A percentile compares a stretch with the other conserved stretches of the same genome.
Conservation (phyloP, 768 basidiomycete species). For the Hypholoma sublateritium region DNA sequence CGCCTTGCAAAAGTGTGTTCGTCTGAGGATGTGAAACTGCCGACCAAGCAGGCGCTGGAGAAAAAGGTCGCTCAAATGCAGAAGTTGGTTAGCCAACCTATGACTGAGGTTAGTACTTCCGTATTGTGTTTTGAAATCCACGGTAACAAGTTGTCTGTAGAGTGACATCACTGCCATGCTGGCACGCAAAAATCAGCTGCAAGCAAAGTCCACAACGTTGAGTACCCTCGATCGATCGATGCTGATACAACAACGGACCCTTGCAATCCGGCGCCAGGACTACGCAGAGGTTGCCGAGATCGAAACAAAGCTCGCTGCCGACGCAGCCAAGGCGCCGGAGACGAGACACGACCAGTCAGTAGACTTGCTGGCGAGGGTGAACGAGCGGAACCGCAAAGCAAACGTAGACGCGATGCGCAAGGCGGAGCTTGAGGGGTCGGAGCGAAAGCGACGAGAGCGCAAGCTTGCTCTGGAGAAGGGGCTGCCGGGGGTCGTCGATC, state of each 20-base stretch:
- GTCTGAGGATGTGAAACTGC: conserved; percentile 60
- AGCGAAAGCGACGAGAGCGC: conserved; percentile 70
- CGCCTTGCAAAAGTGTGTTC: conserved; percentile 47
- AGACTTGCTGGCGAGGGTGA: conserved; percentile 74
- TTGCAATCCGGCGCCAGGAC: conserved; percentile 78
- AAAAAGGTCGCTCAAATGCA: conserved; percentile 65
- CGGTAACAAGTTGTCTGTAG: conserved; percentile 36
- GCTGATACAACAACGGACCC: conserved; percentile 67
- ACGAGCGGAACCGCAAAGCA: conserved; percentile 86
- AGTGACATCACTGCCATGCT: conserved; percentile 82
- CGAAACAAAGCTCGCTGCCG: conserved; percentile 60
- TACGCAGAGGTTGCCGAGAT: conserved; percentile 57
- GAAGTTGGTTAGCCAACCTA: conserved; percentile 54
- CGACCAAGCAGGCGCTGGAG: conserved; percentile 64
- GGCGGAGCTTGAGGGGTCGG: conserved; percentile 69
- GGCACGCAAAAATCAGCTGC: conserved; percentile 56
- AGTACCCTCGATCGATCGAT: conserved; percentile 62
- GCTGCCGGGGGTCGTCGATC: conserved; percentile 47
- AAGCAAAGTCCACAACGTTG: conserved; percentile 31
- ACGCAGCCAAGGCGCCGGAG: conserved; percentile 13
- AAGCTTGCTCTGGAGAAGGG: conserved; percentile 46
- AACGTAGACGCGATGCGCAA: conserved; percentile 79
- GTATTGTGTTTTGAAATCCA: background rate
- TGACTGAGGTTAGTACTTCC: conserved; percentile 71
- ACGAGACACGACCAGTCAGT: conserved; percentile 24